Conservation (phyloP, 2,329 filamentous ascomycete species). For the Monosporascus sp. region DNA sequence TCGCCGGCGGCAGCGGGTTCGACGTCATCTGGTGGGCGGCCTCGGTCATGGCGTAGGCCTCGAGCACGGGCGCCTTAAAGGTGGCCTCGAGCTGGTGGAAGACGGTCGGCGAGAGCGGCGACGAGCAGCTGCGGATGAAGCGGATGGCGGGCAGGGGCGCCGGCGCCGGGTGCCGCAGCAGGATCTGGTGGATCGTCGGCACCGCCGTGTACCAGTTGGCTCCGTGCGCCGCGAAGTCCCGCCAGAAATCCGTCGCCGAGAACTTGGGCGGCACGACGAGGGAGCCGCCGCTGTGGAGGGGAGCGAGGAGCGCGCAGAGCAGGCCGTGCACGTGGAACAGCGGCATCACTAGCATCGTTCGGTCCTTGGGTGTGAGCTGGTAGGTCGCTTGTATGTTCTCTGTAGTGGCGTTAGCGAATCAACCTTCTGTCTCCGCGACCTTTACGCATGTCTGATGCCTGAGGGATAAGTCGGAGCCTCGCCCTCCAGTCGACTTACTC, state of each 20-base stretch:
- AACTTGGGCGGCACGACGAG: slow-evolving; percentile 75
- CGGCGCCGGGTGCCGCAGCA: slow-evolving; percentile 68
- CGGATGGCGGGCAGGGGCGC: slow-evolving; percentile 66
- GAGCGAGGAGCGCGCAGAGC: slow-evolving; percentile 73
- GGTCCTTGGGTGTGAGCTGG: slow-evolving; percentile 61
- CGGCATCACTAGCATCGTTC: slow-evolving; percentile 85
- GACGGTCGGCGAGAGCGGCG: slow-evolving; percentile 73
- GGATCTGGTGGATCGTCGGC: slow-evolving; percentile 87
- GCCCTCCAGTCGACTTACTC: slow-evolving; percentile 39
- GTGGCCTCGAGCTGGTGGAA: slow-evolving; percentile 74
- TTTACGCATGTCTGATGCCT: background rate
- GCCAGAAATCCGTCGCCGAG: slow-evolving; percentile 79
- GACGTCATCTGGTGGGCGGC: slow-evolving; percentile 82
- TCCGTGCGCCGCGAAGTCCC: slow-evolving; percentile 64
- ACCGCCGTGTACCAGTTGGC: slow-evolving; percentile 93
- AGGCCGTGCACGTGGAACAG: slow-evolving; percentile 90
- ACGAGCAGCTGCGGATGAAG: slow-evolving; percentile 85
- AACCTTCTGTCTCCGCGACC: background rate
- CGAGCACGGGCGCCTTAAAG: slow-evolving; percentile 74
- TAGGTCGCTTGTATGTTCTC: slow-evolving; percentile 77
- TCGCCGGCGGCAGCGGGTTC: slow-evolving; percentile 63
- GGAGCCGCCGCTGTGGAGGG: slow-evolving; percentile 69
- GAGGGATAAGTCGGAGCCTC: background rate
- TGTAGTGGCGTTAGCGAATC: slow-evolving; percentile 20
- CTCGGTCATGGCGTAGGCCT: slow-evolving; percentile 92